phyloP scores from a whole-genome alignment of 2,329 filamentous ascomycete species.

The Akanthomyces muscarius region DNA sequence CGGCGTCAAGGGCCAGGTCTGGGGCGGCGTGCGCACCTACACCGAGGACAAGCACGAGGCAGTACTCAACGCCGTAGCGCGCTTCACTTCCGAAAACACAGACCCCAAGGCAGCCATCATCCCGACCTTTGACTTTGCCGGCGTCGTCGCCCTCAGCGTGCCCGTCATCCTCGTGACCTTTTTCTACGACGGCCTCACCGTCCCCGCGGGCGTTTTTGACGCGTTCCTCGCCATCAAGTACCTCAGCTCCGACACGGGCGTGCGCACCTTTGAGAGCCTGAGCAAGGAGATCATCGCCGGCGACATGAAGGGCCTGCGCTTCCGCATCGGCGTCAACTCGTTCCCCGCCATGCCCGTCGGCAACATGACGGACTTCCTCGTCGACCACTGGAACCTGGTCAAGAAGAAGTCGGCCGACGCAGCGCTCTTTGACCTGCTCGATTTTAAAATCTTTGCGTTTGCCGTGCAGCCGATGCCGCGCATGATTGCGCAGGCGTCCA shows the following conservation, averaged over 20 bases:
- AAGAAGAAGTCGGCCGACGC: not conserved
- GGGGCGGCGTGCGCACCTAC: conserved; percentile 19
- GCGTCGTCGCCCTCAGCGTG: conserved; percentile 9
- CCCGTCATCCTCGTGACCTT: conserved; percentile 16
- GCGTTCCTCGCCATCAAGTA: conserved; percentile 49
- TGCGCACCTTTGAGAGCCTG: conserved; percentile 44
- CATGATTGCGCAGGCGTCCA: conserved; percentile 19
- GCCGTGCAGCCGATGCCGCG: conserved; percentile 22
- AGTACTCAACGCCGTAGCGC: conserved; percentile 14
- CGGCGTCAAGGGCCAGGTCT: conserved; percentile 14
- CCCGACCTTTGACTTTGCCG: conserved; percentile 19
- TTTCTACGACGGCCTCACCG: conserved; percentile 56
- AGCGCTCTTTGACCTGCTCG: conserved; percentile 8
- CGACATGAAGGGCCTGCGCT: conserved; percentile 19
- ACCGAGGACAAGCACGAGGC: conserved; percentile 12
- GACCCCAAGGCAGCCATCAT: conserved; percentile 19
- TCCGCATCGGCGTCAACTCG: conserved; percentile 22
- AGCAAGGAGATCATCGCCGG: conserved; percentile 17
- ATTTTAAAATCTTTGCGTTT: conserved; percentile 19
- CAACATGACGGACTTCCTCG: conserved; percentile 22
- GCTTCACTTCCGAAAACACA: conserved; percentile 17
- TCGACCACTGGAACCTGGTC: conserved; percentile 18
- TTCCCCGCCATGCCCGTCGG: conserved; percentile 23
- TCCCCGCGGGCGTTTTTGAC: conserved; percentile 50
- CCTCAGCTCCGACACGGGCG: conserved; percentile 41